Evolutionary conservation across 176 grass and related monocot species (phyloP).

Genomic region (Aechmea fasciata): DNA sequence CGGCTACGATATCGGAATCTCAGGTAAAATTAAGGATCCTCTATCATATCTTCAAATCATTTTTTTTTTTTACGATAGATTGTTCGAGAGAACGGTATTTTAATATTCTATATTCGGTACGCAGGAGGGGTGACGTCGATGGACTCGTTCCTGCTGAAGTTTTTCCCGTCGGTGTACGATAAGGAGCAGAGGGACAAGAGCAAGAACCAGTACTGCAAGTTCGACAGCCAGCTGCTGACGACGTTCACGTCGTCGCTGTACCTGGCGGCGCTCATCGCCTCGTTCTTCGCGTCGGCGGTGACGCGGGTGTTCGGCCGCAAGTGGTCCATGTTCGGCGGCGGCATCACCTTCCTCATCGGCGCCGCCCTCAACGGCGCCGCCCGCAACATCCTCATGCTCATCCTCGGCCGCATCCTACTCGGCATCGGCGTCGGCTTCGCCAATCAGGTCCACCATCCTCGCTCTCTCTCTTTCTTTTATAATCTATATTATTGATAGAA

Average conservation of each 20-base stretch:
- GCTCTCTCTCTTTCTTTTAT: not conserved
- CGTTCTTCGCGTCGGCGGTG: slow-evolving; percentile 29
- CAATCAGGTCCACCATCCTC: slow-evolving; percentile 24
- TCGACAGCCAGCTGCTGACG: slow-evolving; percentile 40
- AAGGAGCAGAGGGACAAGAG: slow-evolving; percentile 17
- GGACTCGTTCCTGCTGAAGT: slow-evolving; percentile 31
- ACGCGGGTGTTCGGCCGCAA: slow-evolving; percentile 34
- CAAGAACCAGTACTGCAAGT: slow-evolving; percentile 38
- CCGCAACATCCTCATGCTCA: slow-evolving; percentile 30
- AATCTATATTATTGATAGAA: not conserved
- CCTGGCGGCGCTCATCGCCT: slow-evolving; percentile 35
- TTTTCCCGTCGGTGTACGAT: slow-evolving; percentile 29
- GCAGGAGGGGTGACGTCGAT: slow-evolving; percentile 32
- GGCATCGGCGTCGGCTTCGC: slow-evolving; percentile 45
- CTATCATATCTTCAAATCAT: not conserved
- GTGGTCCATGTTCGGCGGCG: slow-evolving; percentile 43
- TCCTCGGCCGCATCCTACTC: slow-evolving; percentile 42
- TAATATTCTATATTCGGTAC: not conserved
- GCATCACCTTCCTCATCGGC: slow-evolving; percentile 35
- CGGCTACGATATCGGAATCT: slow-evolving; percentile 31
- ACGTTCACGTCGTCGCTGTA: slow-evolving; percentile 44
- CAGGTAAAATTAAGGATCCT: slow-evolving; percentile 13
- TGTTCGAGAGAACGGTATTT: not conserved
- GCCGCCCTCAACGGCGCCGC: slow-evolving; percentile 32
- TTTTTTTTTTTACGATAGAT: too few relatives aligned